Evolutionary conservation across 176 grass and related monocot species (phyloP).

Genomic region (Phyllostachys edulis): DNA sequence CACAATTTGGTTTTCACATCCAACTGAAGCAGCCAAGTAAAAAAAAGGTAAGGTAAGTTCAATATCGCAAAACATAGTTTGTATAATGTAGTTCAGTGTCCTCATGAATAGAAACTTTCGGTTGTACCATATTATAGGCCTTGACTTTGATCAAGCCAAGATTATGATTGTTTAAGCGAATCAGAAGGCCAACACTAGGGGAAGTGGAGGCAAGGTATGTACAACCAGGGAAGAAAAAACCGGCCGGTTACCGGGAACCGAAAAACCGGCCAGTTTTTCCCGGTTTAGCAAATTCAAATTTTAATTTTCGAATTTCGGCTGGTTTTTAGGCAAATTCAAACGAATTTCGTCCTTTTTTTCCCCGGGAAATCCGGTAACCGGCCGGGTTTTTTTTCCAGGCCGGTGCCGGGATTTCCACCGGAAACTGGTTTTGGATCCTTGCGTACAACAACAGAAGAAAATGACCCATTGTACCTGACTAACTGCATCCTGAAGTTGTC

Average conservation of each 20-base stretch:
- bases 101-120: conserved; percentile 7
- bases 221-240: too few relatives aligned
- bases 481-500: conserved; percentile 76
- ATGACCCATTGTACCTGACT: conserved; percentile 59
- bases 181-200: conserved; percentile 7
- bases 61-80: conserved; percentile 31
- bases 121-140: conserved; percentile 9
- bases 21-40: conserved; percentile 62
- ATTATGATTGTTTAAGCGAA: conserved; percentile 8
- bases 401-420: too few relatives aligned
- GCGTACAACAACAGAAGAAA: conserved; percentile 6
- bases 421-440: too few relatives aligned
- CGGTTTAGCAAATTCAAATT: too few relatives aligned
- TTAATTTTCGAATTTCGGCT: too few relatives aligned
- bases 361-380: too few relatives aligned
- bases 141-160: background rate
- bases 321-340: too few relatives aligned
- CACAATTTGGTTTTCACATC: conserved; percentile 74
- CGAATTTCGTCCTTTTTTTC: too few relatives aligned
- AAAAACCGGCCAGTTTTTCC: too few relatives aligned
- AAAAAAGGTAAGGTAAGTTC: conserved; percentile 25
- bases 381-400: too few relatives aligned
- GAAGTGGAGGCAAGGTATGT: background rate
- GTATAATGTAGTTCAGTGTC: conserved; percentile 25
- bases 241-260: too few relatives aligned